Base-by-base conservation (phyloP, 495 filamentous ascomycete species). In the Penicillium bialowiezense region DNA sequence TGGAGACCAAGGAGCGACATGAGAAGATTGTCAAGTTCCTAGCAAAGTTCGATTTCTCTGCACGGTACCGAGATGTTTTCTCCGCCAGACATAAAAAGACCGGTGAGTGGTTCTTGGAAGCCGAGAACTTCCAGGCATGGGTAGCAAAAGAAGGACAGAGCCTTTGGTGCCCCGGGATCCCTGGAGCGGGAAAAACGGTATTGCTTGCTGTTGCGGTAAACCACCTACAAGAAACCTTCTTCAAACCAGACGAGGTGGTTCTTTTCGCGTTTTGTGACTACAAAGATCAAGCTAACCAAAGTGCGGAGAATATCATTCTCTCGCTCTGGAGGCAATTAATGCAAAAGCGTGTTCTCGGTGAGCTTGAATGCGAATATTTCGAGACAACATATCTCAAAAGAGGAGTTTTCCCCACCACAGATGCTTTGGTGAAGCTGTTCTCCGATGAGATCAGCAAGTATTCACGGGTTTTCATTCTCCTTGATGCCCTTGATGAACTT, bases 11-110 rank as follows among this genome's bases (percentile, higher is more conserved):
- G 13, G 41, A 31, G 10, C 28, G 41, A 1, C 41, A 44, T 13
- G 41, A 44, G 29, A 21, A 20, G 9, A 44, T 44, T 2, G 41
- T 44, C 9, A 19, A 33, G 3, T 33, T 33, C 17, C 17, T 44
- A 17, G 41, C 41, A n/a, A 44, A 44, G 41, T 33, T 33, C 17
- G 41, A 44, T n/a, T 44, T 44, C 19, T 44, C 41, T 3, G 41
- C 28, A 7, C 41, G 41, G 12, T 44, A 44, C 6, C 31, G 19
- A 5, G 41, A 44, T n/a, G 41, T 44, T 3, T 44, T 44, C 18
- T 33, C 18, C 2, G 12, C 28, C 2, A 33, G 41, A 14, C 28
- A 44, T 4, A 33, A 44, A 17, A 31, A 12, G 10, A 44, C 41
- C 5, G 41, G 41, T 7, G 28, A 44, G 24, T 44, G 41, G 41